phyloP scores from a whole-genome alignment of 768 basidiomycete species.

The Sistotremastrum niveocremeum region DNA sequence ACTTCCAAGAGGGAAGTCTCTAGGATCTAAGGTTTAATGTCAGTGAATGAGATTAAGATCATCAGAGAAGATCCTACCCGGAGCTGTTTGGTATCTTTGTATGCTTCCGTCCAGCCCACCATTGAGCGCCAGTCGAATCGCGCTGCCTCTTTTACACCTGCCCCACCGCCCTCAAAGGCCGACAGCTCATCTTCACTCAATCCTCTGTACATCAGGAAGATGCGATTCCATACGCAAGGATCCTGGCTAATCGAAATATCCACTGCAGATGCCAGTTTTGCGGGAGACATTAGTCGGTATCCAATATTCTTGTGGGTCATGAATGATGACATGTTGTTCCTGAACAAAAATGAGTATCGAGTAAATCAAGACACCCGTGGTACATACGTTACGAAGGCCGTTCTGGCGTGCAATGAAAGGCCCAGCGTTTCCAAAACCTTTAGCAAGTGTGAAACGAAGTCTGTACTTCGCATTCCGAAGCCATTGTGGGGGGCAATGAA shows the following conservation, averaged over 20 bases:
- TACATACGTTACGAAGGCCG: constrained; percentile 66
- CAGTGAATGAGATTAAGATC: too few relatives aligned
- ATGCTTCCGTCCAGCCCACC: constrained; percentile 70
- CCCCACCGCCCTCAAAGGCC: constrained; percentile 41
- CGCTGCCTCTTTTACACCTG: constrained; percentile 81
- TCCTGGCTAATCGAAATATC: constrained; percentile 77
- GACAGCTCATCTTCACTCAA: constrained; percentile 68
- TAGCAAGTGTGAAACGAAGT: constrained; percentile 71
- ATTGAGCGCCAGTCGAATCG: constrained; percentile 67
- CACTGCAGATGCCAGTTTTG: constrained; percentile 71
- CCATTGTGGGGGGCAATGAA: constrained; percentile 74
- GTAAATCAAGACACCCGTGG: constrained; percentile 1
- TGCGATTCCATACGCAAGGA: constrained; percentile 67
- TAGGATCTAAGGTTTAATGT: constrained; percentile 23
- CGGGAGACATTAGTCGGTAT: constrained; percentile 74
- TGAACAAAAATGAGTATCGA: constrained; percentile 15
- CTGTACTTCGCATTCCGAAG: constrained; percentile 70
- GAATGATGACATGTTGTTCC: constrained; percentile 66
- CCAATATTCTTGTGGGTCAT: constrained; percentile 74
- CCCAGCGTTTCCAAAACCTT: constrained; percentile 76
- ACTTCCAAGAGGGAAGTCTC: constrained; percentile 73
- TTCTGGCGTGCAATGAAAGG: constrained; percentile 70
- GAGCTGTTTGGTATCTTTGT: constrained; percentile 61
- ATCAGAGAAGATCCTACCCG: constrained; percentile 20
- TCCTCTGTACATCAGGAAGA: constrained; percentile 81